A percentile compares a stretch with the other conserved stretches of the same genome.
These are phyloP conservation scores for Aspergillus arachidicola DNA, from an alignment of 2,329 filamentous ascomycete species.

Conservation along the genomic window DNA sequence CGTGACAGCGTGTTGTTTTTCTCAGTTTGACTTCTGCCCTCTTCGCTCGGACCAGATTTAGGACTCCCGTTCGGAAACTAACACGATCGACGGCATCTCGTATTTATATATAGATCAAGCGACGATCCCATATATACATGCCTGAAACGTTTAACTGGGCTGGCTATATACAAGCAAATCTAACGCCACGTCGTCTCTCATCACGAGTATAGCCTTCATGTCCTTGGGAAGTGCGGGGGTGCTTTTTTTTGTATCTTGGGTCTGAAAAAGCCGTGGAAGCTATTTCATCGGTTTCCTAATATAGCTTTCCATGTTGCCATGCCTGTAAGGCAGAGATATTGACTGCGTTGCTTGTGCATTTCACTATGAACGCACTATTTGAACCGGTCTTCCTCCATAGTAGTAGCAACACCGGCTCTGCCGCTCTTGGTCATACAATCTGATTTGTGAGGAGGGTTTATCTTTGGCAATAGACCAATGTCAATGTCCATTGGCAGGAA, in stretches of 20 bases:
- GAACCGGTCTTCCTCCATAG: neutral
- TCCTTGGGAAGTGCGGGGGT: neutral
- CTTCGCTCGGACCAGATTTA: neutral
- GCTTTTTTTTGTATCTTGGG: neutral
- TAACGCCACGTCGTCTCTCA: neutral
- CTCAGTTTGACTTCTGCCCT: neutral
- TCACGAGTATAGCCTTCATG: neutral
- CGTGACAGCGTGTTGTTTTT: neutral
- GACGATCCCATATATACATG: slow-evolving; percentile 11
- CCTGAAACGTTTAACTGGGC: neutral
- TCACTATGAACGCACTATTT: neutral
- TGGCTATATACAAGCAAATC: neutral
- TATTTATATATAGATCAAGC: slow-evolving; percentile 23
- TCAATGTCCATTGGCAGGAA: neutral
- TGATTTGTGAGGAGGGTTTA: neutral
- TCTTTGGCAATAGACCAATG: neutral
- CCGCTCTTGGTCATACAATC: neutral
- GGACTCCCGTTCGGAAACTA: slow-evolving; percentile 2
- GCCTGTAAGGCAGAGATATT: neutral
- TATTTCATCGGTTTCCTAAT: neutral
- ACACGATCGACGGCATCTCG: slow-evolving; percentile 18
- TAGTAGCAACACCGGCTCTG: neutral
- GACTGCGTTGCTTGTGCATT: neutral
- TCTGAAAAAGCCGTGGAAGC: neutral
- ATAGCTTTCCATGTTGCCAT: neutral